Evolutionary conservation across 164 flowering plant genomes (phyloP).

Genomic region (Sextonia rubra): DNA sequence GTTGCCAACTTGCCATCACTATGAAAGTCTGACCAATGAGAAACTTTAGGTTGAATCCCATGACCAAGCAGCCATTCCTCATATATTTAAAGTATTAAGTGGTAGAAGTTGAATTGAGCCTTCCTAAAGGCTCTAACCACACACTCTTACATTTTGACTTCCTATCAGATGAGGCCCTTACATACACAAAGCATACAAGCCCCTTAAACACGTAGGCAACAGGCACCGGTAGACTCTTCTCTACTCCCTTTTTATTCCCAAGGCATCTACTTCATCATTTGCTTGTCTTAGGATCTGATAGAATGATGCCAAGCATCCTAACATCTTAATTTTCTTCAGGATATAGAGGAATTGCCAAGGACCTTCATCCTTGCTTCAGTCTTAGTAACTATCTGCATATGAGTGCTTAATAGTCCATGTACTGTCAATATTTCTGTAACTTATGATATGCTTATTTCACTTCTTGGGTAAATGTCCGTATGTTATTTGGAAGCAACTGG

Average conservation of each 20-base stretch:
- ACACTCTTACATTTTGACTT: neutral
- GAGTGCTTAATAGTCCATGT: neutral
- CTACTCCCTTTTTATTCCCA: too few relatives aligned
- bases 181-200: too few relatives aligned
- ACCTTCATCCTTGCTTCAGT: neutral
- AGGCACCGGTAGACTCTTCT: too few relatives aligned
- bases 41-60: neutral
- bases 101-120: neutral
- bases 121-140: neutral
- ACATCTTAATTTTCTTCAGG: too few relatives aligned
- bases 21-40: neutral
- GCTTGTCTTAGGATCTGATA: too few relatives aligned
- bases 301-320: too few relatives aligned
- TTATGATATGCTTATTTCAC: neutral
- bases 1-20: neutral
- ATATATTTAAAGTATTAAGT: neutral
- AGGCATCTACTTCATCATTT: too few relatives aligned
- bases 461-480: neutral
- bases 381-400: neutral
- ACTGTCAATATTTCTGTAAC: neutral
- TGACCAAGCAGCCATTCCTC: neutral
- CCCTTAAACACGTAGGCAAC: too few relatives aligned
- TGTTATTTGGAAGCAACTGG: neutral
- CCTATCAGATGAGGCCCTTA: too few relatives aligned
- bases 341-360: too few relatives aligned